phyloP scores from a whole-genome alignment of 208 protist species.

The Trypanosoma scelopori region DNA sequence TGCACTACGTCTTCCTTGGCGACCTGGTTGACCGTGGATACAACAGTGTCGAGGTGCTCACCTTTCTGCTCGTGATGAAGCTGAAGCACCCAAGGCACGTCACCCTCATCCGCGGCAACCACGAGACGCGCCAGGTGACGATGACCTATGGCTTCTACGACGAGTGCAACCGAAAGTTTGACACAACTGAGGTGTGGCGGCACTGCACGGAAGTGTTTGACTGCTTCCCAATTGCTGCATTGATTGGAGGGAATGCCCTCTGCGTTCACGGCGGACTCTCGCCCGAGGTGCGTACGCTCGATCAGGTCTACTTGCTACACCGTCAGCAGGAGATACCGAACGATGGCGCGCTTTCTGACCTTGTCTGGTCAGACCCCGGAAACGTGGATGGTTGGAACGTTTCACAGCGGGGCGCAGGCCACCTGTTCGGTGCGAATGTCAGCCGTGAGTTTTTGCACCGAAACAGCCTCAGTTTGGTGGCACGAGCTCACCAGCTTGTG shows the following conservation, averaged over 20 bases:
- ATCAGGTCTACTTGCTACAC: conserved; percentile 86
- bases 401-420: conserved; percentile 84
- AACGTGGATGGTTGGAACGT: conserved; percentile 77
- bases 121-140: conserved; percentile 86
- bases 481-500: conserved; percentile 90
- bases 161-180: conserved; percentile 85
- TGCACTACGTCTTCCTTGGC: conserved; percentile 93
- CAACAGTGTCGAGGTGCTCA: conserved; percentile 94
- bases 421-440: conserved; percentile 78
- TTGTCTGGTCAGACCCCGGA: conserved; percentile 92
- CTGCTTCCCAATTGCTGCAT: conserved; percentile 97
- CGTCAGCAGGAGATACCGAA: conserved; percentile 87
- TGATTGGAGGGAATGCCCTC: conserved; percentile 95
- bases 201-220: conserved; percentile 99
- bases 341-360: conserved; percentile 81
- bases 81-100: conserved; percentile 82
- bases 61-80: conserved; percentile 92
- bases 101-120: conserved; percentile 91
- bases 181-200: conserved; percentile 95
- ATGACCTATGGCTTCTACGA: conserved; percentile 93
- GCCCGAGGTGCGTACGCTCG: conserved; percentile 90
- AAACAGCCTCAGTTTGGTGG: conserved; percentile 86
- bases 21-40: conserved; percentile 96
- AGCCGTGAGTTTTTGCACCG: conserved; percentile 79
- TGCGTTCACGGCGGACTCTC: conserved; percentile 98